These are phyloP conservation scores for Alternaria hordeiaustralica DNA, from an alignment of 2,329 filamentous ascomycete genomes.

Conservation along the genomic window DNA sequence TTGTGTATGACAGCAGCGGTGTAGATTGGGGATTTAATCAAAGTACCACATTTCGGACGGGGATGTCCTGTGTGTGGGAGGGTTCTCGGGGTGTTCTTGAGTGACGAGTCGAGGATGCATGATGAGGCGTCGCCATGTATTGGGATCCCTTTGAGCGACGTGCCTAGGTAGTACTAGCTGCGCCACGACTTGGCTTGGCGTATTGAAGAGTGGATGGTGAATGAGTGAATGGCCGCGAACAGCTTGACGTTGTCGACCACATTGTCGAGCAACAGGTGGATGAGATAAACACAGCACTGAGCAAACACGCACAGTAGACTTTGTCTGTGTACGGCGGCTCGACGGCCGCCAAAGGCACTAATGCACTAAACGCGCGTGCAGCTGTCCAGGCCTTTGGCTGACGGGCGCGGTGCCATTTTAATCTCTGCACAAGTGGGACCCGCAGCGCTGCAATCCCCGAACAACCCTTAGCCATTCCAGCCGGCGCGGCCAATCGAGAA, in stretches of 20 bases:
- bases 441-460: constrained; percentile 13
- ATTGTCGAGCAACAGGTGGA: neutral
- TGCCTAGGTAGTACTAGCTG: neutral
- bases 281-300: too few species aligned
- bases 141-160: neutral
- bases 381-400: constrained; percentile 28
- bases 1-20: neutral
- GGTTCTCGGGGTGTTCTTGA: neutral
- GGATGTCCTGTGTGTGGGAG: neutral
- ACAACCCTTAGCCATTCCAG: constrained; percentile 6
- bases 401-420: constrained; percentile 29
- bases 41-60: neutral
- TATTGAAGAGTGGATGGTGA: neutral
- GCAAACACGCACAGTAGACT: too few species aligned
- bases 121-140: neutral
- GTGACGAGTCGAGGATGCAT: neutral
- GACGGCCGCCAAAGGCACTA: neutral
- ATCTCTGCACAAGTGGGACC: constrained; percentile 23
- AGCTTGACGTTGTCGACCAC: neutral
- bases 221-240: neutral
- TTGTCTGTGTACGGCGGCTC: neutral
- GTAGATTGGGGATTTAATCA: neutral
- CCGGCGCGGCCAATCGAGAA: constrained; percentile 19
- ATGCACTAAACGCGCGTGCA: constrained; percentile 24
- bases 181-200: neutral